Conservation (phyloP, 1,284 basidiomycete genomes). For the Pseudomicrostroma phylloplanum region DNA sequence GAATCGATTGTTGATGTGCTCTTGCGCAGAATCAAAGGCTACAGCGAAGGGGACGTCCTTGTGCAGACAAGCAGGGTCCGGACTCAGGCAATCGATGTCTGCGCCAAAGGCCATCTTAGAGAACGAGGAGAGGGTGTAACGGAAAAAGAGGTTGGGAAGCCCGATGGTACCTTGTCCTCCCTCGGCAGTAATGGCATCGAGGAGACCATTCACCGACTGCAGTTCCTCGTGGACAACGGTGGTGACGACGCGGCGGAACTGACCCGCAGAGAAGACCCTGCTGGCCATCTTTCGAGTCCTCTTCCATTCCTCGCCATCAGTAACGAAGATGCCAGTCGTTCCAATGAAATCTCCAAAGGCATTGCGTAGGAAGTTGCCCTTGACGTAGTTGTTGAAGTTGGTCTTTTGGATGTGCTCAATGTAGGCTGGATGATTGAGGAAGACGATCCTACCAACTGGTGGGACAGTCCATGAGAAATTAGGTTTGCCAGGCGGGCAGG, state of each 20-base stretch:
- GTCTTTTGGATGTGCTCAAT: constrained; percentile 47
- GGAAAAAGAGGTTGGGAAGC: constrained; percentile 29
- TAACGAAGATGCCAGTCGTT: constrained; percentile 35
- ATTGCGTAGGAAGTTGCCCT: constrained; percentile 25
- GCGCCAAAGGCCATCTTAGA: constrained; percentile 25
- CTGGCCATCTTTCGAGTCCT: constrained; percentile 40
- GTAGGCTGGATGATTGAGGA: constrained; percentile 31
- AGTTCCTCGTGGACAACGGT: constrained; percentile 35
- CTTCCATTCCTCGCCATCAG: constrained; percentile 46
- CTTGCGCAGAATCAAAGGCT: constrained; percentile 46
- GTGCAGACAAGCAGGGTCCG: constrained; percentile 25
- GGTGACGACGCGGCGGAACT: constrained; percentile 36
- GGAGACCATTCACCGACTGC: constrained; percentile 22
- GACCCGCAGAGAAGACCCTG: constrained; percentile 40
- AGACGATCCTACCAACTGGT: constrained; percentile 21
- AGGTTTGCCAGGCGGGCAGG: not conserved
- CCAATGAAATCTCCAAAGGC: constrained; percentile 31
- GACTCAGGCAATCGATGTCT: constrained; percentile 26
- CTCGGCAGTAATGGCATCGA: constrained; percentile 18
- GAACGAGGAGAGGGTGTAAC: constrained; percentile 36
- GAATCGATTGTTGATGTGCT: constrained; percentile 36
- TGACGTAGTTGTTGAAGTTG: constrained; percentile 44
- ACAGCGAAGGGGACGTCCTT: constrained; percentile 36
- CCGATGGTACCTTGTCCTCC: constrained; percentile 10
- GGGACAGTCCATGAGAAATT: constrained; percentile 3